Percentiles rank a stretch among this genome's conserved stretches.
phyloP scores from a whole-genome alignment of 2,329 filamentous ascomycete species.

The Bipolaris victoriae region DNA sequence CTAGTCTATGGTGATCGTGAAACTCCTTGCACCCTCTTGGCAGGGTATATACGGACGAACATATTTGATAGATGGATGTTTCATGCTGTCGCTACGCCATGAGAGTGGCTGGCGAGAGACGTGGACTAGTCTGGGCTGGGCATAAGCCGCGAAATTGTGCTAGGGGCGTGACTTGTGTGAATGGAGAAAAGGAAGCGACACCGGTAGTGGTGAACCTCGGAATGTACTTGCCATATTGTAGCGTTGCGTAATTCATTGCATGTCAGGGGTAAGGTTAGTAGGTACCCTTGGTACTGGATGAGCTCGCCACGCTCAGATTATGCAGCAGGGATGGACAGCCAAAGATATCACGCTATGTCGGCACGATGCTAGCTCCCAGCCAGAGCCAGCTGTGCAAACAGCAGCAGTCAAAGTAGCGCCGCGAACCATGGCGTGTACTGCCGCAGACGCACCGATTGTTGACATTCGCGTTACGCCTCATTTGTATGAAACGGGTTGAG shows the following conservation, averaged over 20 bases:
- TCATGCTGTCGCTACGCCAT: neutral
- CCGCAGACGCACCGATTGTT: constrained; percentile 12
- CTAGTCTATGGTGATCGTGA: neutral
- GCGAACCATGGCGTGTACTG: constrained; percentile 1
- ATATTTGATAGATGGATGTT: neutral
- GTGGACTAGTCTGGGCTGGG: neutral
- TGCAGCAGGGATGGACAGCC: neutral
- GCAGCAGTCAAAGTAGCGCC: neutral
- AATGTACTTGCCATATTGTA: neutral
- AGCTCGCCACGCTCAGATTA: neutral
- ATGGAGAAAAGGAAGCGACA: neutral
- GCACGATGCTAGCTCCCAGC: constrained; percentile 7
- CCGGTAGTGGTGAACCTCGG: neutral
- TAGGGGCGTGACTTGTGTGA: neutral
- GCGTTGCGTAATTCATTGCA: constrained; percentile 3
- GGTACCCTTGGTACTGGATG: neutral
- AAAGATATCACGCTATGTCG: constrained; percentile 10
- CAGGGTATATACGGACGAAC: neutral
- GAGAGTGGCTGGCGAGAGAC: neutral
- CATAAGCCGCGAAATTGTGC: neutral
- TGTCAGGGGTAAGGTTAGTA: neutral
- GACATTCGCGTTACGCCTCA: neutral
- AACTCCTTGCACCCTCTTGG: neutral
- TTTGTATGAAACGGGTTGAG: constrained; percentile 13
- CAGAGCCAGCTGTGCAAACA: neutral